Base-by-base conservation (phyloP, 257 asterid genomes). In the Fraxinus cuspidata region DNA sequence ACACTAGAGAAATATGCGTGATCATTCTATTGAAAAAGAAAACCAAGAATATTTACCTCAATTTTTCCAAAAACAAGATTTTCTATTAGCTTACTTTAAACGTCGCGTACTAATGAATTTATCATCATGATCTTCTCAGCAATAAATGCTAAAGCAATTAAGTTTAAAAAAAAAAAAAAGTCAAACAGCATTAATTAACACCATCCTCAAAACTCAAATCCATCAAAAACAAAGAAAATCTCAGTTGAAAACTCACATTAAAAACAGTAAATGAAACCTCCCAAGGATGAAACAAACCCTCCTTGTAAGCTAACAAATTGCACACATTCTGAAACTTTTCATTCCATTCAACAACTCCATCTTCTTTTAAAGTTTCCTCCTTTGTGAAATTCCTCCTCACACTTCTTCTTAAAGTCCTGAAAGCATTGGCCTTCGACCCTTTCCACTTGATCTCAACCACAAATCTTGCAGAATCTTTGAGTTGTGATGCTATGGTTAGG, bases 401-500 rank as follows among this genome's bases (percentile, higher is more conserved):
- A 18, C 77, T 84, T 81, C 83, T 86, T 81, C 81, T 86, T n/a
- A 86, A 51, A 32, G 90, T 87, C 31, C 83, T 60, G 77, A 87
- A 83, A n/a, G 81, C 85, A 78, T 84, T 84, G 74, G 85, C 91
- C 74, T 86, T 84, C 16, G 94, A 76, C 58, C 97, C 97, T 72
- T 85, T 89, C 97, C 97, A 93, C 83, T 85, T 88, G 53, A 93
- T 78, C 83, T 89, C 96, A 68, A 87, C 92, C 1, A 85, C 78
- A 18, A 86, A 81, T 68, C 81, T 83, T 8, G 84, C 81, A 69
- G 58, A 58, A 70, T 85, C 86, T 37, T 70, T 74, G 18, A 72
- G 58, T 23, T 77, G 75, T 16, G 74, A 31, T 27, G 81, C 40
- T 29, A 74, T 7, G 31, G 72, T 25, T 3, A 86, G 78, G 29